These are phyloP conservation scores for Fraxinus pennsylvanica DNA, from an alignment of 257 asterid species.

Conservation along the genomic window DNA sequence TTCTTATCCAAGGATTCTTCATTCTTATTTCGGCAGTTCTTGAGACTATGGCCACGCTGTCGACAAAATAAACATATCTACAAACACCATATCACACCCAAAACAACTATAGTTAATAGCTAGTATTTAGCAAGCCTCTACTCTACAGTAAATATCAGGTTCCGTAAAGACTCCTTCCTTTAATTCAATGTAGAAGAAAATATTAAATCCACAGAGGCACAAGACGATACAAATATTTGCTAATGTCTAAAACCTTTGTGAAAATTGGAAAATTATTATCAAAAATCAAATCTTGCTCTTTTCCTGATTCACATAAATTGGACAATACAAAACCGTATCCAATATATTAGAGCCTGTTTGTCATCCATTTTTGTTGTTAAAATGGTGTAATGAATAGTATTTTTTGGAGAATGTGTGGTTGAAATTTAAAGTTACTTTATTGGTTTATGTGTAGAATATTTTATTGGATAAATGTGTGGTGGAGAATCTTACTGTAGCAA, in stretches of 20 bases:
- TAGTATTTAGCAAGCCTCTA: background rate
- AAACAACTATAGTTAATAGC: constrained; percentile 20
- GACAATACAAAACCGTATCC: background rate
- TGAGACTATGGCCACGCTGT: constrained; percentile 64
- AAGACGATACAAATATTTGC: background rate
- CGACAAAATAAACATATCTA: too few relatives aligned
- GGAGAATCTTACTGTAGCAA: too few relatives aligned
- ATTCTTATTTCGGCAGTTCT: constrained; percentile 69
- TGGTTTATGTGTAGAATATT: too few relatives aligned
- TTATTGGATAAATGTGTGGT: too few relatives aligned
- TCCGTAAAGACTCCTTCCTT: background rate
- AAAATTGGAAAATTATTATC: background rate
- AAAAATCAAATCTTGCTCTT: background rate
- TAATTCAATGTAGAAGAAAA: background rate
- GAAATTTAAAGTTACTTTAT: too few relatives aligned
- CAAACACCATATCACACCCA: constrained; percentile 2
- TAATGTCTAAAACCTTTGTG: too few relatives aligned
- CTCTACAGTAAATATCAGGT: background rate
- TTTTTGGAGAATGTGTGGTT: too few relatives aligned
- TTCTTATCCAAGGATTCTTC: constrained; percentile 53
- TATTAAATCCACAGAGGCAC: background rate
- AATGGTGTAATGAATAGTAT: too few relatives aligned
- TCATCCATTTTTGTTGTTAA: too few relatives aligned
- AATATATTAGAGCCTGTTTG: too few relatives aligned
- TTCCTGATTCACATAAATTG: background rate